Evolutionary conservation across 805 yeast species (phyloP), one percentile per base, ranked within the genome.

Genomic region (Cyberlindnera americana): DNA sequence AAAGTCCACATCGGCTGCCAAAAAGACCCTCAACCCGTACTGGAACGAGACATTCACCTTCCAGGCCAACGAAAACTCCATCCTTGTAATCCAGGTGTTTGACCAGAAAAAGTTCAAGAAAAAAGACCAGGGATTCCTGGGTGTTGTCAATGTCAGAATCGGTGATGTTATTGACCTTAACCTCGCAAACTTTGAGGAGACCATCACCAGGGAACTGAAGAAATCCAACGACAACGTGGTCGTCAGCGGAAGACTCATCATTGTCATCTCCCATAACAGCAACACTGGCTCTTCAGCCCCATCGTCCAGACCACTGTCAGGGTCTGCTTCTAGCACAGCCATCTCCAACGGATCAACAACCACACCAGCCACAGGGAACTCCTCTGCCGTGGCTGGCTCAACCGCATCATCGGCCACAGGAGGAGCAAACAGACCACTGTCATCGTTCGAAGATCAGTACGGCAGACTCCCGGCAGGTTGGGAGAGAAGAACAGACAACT

Each of bases 401-500:
- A 35, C 54, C 6, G n/a, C n/a, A n/a, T 43, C 60, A 12, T 40
- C 60, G 10, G 39, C 60, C 30, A 52, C 65, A 1, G 34, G 54
- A 9, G 43, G 53, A n/a, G 50, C 38, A 16, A 36, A 16, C 50
- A 77, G 89, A 56, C 95, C 83, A 57, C 83, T 81, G 54, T 85
- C 95, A 5, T 87, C 98, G 2, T 93, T 93, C 61, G 99, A 93
- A 65, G 99, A 93, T 66, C 98, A 91, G 62, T 78, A 81, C 54
- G 99, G 99, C 30, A 75, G 96, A 59, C 72, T 93, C 51, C 99
- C 99, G 3, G 88, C 96, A 6, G 99, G 99, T 4, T 93, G 99
- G 98, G 99, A 93, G 65, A 81, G 99, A 54, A 78, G 99, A 66
- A 90, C 98, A 1, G 99, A 93, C 63, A 88, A 89, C 62, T 86